Conservation (phyloP, 768 basidiomycete genomes). For the Gautieria morchelliformis region DNA sequence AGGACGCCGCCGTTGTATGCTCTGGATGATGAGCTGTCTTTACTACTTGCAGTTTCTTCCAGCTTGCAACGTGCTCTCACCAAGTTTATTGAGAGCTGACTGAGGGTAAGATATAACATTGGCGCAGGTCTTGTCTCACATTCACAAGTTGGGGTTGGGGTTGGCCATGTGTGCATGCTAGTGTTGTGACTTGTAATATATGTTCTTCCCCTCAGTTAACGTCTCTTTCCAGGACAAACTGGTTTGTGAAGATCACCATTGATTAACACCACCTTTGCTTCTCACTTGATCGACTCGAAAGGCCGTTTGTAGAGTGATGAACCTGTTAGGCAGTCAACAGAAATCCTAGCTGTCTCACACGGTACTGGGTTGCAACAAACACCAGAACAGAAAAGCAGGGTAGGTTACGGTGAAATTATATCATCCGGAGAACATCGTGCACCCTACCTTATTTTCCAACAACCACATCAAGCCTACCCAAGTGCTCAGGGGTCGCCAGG, state of each 20-base stretch:
- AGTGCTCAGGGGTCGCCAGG: constrained; percentile 13
- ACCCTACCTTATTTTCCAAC: constrained; percentile 89
- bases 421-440: constrained; percentile 71
- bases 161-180: too few species aligned
- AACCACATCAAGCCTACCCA: constrained; percentile 59
- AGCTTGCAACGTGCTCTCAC: too few species aligned
- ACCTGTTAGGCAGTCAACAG: constrained; percentile 89
- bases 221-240: constrained; percentile 64
- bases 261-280: constrained; percentile 98
- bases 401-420: not conserved
- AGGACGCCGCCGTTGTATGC: too few species aligned
- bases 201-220: constrained; percentile 1
- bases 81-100: too few species aligned
- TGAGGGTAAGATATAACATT: too few species aligned
- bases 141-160: too few species aligned
- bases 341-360: constrained; percentile 92
- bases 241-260: constrained; percentile 97
- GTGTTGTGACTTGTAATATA: constrained; percentile 25
- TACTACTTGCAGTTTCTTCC: too few species aligned
- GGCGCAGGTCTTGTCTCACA: too few species aligned
- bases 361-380: constrained; percentile 36
- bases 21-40: too few species aligned
- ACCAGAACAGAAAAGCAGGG: not conserved
- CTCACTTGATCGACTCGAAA: constrained; percentile 96
- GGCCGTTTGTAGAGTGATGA: constrained; percentile 83